Conservation (phyloP, 805 yeast genomes). For the Saccharomycopsis vini region DNA sequence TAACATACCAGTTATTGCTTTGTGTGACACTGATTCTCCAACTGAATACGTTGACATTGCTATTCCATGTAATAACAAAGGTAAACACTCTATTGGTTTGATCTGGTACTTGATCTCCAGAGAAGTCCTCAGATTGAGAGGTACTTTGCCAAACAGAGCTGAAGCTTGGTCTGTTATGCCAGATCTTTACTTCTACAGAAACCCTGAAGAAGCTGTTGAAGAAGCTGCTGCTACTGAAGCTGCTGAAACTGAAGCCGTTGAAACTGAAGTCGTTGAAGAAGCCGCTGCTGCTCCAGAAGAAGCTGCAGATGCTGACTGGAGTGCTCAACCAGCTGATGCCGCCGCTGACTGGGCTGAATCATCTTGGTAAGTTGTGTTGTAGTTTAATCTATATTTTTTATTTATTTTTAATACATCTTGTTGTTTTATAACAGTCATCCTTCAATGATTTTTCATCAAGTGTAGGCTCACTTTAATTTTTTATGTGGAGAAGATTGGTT, state of each 20-base stretch:
- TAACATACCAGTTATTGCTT: constrained; percentile 99
- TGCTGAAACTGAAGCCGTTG: constrained; percentile 45
- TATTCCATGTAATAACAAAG: constrained; percentile 99
- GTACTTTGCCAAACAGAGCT: constrained; percentile 91
- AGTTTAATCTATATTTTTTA: too few species aligned
- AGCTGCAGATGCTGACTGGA: constrained; percentile 71
- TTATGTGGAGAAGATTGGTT: too few species aligned
- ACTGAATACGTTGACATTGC: constrained; percentile 98
- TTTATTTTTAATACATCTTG: too few species aligned
- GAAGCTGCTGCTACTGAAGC: constrained; percentile 54
- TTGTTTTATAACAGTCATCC: too few species aligned
- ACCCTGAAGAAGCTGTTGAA: constrained; percentile 97
- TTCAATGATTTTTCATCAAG: too few species aligned
- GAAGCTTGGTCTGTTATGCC: constrained; percentile 99
- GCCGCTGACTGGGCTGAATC: constrained; percentile 58
- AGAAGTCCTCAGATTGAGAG: constrained; percentile 98
- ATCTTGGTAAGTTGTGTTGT: too few species aligned
- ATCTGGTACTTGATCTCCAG: constrained; percentile 99
- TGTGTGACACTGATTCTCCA: constrained; percentile 98
- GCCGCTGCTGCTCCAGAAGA: constrained; percentile 62
- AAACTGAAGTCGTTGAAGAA: constrained; percentile 53
- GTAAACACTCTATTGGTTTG: constrained; percentile 99
- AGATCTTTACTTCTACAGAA: constrained; percentile 99
- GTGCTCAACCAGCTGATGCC: constrained; percentile 60
- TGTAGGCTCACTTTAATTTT: too few species aligned